Conservation (phyloP, 1,139 yeast genomes). For the Magnusiomyces suaveolens region DNA sequence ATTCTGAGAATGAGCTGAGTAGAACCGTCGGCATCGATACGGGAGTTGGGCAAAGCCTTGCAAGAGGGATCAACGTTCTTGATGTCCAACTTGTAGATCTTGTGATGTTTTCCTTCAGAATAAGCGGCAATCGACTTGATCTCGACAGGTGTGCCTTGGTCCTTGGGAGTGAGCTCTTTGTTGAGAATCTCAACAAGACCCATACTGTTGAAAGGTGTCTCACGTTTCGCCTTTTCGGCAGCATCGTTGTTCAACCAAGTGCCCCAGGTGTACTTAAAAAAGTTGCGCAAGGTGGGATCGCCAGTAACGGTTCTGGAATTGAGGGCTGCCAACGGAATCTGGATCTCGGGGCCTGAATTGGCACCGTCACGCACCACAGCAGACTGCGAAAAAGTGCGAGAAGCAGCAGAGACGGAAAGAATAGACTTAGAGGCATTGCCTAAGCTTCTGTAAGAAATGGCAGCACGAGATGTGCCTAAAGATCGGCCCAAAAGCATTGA, state of each 20-base stretch:
- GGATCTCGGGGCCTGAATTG: constrained; percentile 6
- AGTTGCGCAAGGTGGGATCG: constrained; percentile 63
- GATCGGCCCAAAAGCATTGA: constrained; percentile 2
- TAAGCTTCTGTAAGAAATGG: neutral
- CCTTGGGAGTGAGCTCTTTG: constrained; percentile 24
- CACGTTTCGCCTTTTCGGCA: constrained; percentile 61
- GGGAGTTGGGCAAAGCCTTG: constrained; percentile 11
- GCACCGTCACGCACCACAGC: neutral
- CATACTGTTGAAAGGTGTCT: constrained; percentile 72
- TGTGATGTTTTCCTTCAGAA: constrained; percentile 91
- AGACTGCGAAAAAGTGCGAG: neutral
- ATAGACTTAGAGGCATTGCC: neutral
- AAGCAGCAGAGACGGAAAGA: neutral
- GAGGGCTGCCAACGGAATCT: constrained; percentile 16
- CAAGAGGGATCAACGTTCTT: constrained; percentile 42
- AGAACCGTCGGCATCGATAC: constrained; percentile 9
- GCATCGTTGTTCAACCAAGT: constrained; percentile 80
- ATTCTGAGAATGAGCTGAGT: constrained; percentile 57
- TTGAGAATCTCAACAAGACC: constrained; percentile 44
- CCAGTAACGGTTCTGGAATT: constrained; percentile 38
- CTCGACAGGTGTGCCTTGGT: constrained; percentile 30
- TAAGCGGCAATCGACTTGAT: constrained; percentile 70
- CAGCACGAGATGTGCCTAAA: neutral
- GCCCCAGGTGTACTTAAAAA: constrained; percentile 90
- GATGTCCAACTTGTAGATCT: constrained; percentile 64